phyloP scores from a whole-genome alignment of 1,139 yeast species.

The Eremothecium coryli region DNA sequence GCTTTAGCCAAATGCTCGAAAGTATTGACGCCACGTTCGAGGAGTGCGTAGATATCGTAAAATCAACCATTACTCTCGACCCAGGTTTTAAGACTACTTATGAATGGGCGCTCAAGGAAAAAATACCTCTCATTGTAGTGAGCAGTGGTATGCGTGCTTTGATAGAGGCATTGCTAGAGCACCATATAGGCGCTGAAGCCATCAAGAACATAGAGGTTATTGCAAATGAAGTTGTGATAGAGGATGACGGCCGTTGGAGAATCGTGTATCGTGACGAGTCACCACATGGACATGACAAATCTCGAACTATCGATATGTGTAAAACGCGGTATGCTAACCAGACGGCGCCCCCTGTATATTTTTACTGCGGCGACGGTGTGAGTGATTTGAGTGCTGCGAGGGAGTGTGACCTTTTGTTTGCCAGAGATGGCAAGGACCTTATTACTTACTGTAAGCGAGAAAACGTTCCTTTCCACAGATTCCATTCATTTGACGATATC shows the following conservation, averaged over 20 bases:
- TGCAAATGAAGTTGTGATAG: constrained; percentile 63
- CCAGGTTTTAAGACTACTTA: constrained; percentile 83
- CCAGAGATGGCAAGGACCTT: constrained; percentile 85
- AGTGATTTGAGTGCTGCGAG: constrained; percentile 91
- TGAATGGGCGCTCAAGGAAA: constrained; percentile 62
- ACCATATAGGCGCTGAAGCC: constrained; percentile 70
- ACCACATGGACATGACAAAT: constrained; percentile 89
- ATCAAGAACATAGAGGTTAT: constrained; percentile 66
- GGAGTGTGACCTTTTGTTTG: constrained; percentile 87
- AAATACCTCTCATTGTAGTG: constrained; percentile 71
- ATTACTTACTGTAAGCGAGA: constrained; percentile 76
- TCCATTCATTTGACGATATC: constrained; percentile 67
- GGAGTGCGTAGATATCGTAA: constrained; percentile 63
- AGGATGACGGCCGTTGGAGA: constrained; percentile 60
- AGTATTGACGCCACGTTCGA: constrained; percentile 69
- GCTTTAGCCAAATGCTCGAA: constrained; percentile 75
- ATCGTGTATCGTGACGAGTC: constrained; percentile 80
- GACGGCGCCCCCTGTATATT: constrained; percentile 48
- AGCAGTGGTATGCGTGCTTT: constrained; percentile 92
- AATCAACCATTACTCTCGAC: constrained; percentile 61
- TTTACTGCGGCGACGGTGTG: constrained; percentile 97
- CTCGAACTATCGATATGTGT: constrained; percentile 67
- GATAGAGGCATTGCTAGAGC: constrained; percentile 63
- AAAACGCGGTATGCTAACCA: constrained; percentile 37
- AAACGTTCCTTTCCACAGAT: constrained; percentile 75